These are phyloP conservation scores for Cladochytrium tenue DNA, from an alignment of 371 early-diverging fungal species.

Conservation along the genomic window DNA sequence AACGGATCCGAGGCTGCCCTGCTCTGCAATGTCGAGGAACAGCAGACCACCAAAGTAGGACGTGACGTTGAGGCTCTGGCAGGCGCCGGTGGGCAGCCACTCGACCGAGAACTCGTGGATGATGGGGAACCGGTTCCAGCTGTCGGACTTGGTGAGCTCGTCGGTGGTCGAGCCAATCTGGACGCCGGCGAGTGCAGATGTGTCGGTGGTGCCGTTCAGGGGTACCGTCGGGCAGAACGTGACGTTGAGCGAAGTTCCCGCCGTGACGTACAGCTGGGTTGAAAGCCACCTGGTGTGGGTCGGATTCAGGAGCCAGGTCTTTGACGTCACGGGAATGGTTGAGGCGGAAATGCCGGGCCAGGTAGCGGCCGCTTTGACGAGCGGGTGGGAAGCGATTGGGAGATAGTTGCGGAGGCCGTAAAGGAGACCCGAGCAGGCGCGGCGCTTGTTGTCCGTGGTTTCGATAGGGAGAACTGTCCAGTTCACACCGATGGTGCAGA, in stretches of 20 bases:
- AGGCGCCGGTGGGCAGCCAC: slow-evolving; percentile 2
- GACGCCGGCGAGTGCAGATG: neutral
- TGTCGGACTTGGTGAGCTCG: neutral
- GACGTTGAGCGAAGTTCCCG: neutral
- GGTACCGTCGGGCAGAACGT: slow-evolving; percentile 1
- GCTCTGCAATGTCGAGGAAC: neutral
- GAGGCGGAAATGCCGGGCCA: slow-evolving; percentile 4
- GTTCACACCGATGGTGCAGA: neutral
- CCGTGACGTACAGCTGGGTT: neutral
- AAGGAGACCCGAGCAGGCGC: neutral
- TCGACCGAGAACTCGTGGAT: neutral
- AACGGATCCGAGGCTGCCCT: neutral
- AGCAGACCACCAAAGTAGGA: slow-evolving; percentile 3
- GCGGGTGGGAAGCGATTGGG: neutral
- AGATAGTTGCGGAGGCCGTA: neutral
- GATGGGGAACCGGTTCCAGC: slow-evolving; percentile 5
- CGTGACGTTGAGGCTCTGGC: neutral
- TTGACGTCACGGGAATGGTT: neutral
- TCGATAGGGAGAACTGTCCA: neutral
- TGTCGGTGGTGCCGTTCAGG: neutral
- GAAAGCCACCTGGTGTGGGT: slow-evolving; percentile 1
- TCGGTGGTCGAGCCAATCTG: slow-evolving; percentile 10
- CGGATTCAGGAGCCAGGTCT: neutral
- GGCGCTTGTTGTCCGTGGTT: neutral
- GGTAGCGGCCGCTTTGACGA: slow-evolving; percentile 1